Evolutionary conservation across 2,329 filamentous ascomycete genomes (phyloP).

Genomic region (Nemania sp.): DNA sequence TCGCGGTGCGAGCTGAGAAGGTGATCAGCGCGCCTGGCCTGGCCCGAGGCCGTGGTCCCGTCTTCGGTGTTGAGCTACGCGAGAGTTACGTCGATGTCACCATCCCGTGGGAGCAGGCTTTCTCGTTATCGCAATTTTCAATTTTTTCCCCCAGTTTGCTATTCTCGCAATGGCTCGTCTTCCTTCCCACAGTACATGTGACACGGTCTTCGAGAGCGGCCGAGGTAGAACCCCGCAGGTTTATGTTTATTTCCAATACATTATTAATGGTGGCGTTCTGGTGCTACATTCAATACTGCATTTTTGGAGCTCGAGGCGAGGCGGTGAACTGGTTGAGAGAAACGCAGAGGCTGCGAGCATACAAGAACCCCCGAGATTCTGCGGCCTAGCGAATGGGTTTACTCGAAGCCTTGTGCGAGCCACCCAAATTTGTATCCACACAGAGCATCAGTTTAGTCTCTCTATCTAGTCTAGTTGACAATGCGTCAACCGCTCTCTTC

Average conservation of each 20-base stretch:
- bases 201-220: background rate
- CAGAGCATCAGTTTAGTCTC: background rate
- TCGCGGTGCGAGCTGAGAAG: slow-evolving; percentile 4
- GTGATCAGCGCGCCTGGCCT: background rate
- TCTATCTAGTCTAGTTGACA: background rate
- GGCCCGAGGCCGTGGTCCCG: slow-evolving; percentile 9
- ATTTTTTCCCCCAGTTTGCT: background rate
- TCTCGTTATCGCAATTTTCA: slow-evolving; percentile 1
- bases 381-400: background rate
- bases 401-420: background rate
- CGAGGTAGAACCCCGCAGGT: background rate
- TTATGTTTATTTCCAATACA: slow-evolving; percentile 23
- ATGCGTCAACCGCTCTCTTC: slow-evolving; percentile 8
- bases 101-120: background rate
- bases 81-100: slow-evolving; percentile 18
- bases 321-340: background rate
- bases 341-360: background rate
- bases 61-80: background rate
- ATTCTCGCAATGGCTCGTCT: background rate
- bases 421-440: background rate
- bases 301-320: background rate
- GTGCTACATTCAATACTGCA: background rate
- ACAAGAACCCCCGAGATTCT: slow-evolving; percentile 9
- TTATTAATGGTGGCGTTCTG: slow-evolving; percentile 15
- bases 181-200: background rate